These are phyloP conservation scores for Wolfiporia cocos DNA, from an alignment of 1,284 basidiomycete species.

Conservation along the genomic window DNA sequence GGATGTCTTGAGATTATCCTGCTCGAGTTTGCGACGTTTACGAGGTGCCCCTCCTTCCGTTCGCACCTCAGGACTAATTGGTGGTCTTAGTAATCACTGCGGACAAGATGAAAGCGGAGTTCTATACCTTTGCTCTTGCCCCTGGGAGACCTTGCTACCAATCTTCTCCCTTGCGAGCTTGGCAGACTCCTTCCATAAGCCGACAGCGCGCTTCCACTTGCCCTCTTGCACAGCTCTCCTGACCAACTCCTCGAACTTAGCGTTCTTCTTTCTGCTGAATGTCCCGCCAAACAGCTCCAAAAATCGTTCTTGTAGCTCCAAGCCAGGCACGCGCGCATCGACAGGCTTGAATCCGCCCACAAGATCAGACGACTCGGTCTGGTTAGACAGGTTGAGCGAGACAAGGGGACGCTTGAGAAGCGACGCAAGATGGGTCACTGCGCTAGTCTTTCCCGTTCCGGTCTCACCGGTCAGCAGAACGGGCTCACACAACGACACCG, in stretches of 20 bases:
- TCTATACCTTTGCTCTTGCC: conserved; percentile 42
- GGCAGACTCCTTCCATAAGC: conserved; percentile 80
- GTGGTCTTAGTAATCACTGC: too few relatives aligned
- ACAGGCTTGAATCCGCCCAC: conserved; percentile 96
- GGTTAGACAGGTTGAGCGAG: conserved; percentile 93
- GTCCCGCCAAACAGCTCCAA: conserved; percentile 81
- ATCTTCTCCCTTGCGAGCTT: conserved; percentile 65
- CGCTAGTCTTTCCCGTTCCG: conserved; percentile 97
- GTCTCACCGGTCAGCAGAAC: conserved; percentile 95
- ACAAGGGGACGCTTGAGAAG: conserved; percentile 76
- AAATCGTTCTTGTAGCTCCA: conserved; percentile 73
- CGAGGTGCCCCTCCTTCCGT: conserved; percentile 43
- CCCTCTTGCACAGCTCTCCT: conserved; percentile 78
- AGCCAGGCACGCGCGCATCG: conserved; percentile 78
- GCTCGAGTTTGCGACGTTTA: conserved; percentile 72
- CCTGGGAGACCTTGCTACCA: conserved; percentile 34
- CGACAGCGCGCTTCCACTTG: conserved; percentile 84
- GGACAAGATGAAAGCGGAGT: too few relatives aligned
- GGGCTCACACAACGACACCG: conserved; percentile 76
- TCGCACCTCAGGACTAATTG: too few relatives aligned
- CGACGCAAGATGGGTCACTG: conserved; percentile 83
- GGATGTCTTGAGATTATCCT: conserved; percentile 36
- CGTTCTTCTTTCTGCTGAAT: conserved; percentile 90
- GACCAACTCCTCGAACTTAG: conserved; percentile 81
- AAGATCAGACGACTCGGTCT: conserved; percentile 94